A percentile compares a stretch with the other conserved stretches of the same genome.
These are phyloP conservation scores for Pholiota molesta DNA, from an alignment of 768 basidiomycete species.

Conservation along the genomic window DNA sequence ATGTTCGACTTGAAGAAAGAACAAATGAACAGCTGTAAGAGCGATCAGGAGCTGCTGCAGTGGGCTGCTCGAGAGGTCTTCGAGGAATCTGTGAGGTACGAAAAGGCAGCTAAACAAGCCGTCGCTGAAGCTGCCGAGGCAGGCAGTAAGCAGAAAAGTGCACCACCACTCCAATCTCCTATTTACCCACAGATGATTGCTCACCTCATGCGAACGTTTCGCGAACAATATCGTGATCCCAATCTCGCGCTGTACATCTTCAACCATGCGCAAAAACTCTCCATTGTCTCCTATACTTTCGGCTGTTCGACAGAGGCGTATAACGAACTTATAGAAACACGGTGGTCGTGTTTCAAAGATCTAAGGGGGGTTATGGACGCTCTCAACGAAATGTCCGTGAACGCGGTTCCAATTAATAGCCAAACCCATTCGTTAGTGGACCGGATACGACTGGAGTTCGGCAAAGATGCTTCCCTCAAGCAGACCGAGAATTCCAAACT, in stretches of 20 bases:
- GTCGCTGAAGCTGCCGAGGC: constrained; percentile 31
- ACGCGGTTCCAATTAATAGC: constrained; percentile 69
- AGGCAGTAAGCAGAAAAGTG: constrained; percentile 23
- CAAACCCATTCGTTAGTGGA: constrained; percentile 67
- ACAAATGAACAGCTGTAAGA: constrained; percentile 68
- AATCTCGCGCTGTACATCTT: constrained; percentile 84
- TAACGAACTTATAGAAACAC: constrained; percentile 86
- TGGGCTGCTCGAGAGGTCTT: constrained; percentile 79
- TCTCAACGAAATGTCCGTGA: constrained; percentile 80
- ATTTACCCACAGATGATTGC: constrained; percentile 79
- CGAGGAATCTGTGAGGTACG: constrained; percentile 53
- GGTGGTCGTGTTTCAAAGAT: constrained; percentile 85
- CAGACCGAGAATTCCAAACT: constrained; percentile 52
- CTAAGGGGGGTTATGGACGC: constrained; percentile 72
- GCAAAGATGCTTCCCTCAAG: constrained; percentile 29
- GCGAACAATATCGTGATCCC: constrained; percentile 79
- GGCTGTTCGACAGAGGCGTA: constrained; percentile 90
- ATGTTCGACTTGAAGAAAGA: constrained; percentile 70
- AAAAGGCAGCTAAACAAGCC: constrained; percentile 46
- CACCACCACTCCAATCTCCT: constrained; percentile 55
- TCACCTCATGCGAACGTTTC: constrained; percentile 75
- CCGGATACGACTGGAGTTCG: constrained; percentile 63
- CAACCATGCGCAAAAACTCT: constrained; percentile 73
- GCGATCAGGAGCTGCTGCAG: constrained; percentile 69
- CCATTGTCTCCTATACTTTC: constrained; percentile 81